Base-by-base conservation (phyloP, 148 eudicot genomes). In the Agrostemma githago region DNA sequence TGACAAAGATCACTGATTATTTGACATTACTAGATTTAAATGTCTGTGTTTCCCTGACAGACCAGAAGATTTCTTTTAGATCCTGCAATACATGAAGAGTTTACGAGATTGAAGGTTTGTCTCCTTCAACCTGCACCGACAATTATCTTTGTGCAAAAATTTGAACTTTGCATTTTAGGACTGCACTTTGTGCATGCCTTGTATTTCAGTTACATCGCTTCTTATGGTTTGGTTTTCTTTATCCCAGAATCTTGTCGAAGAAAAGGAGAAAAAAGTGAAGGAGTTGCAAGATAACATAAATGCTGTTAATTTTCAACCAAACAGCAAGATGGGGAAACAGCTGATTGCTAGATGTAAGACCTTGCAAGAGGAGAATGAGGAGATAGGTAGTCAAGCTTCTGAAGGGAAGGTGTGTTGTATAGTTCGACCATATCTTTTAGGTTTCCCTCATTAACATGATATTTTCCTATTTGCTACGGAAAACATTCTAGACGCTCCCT, bases 31-130 rank as follows among this genome's bases (percentile, higher is more conserved):
- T 8, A 4, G 20, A 15, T 58, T 3, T 58, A 59, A 21, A 59
- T 68, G 21, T 14, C 1, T 4, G 20, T 79, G 72, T 7, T 62
- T 76, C 41, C 63, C 37, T 84, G 54, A 76, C 88, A 96, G 99
- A 90, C 97, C 39, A 82, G 97, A 84, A 92, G 85, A 77, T 83
- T 96, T 68, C 77, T 96, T 82, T 87, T 96, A 39, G 99, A 96
- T 84, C 99, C 99, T 73, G 99, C 99, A 20, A 96, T 96, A 74
- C 97, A 96, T 84, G 99, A 96, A 82, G 99, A 96, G 83, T 96
- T 96, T 76, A 92, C 83, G 21, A 85, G 97, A 58, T 77, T 96
- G 79, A 96, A 96, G 97, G 99, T 96, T 76, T 54, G 61, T 76
- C 44, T 54, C 39, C 38, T 51, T 40, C 64, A 63, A 70, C 61